Base-by-base conservation (phyloP, 2,329 filamentous ascomycete genomes). In the Neofusicoccum laricinum region DNA sequence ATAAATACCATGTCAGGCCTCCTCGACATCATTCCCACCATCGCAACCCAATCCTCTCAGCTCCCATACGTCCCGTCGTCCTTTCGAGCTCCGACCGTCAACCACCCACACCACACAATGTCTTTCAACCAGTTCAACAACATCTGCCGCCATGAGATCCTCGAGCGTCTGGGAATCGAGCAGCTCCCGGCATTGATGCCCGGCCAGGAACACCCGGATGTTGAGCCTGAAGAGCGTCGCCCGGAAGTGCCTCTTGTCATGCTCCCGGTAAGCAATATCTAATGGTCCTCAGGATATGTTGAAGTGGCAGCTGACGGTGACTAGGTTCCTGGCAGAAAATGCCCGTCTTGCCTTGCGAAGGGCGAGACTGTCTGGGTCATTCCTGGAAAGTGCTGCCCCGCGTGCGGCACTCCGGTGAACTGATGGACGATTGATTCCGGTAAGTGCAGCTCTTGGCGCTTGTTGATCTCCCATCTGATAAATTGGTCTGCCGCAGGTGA, bases 341-440 rank as follows among this genome's bases (percentile, higher is more conserved):
- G 76, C 69, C 76, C 76, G 30, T 71, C 73, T 36, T 78, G 76
- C 61, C 71, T 77, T 50, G 75, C 77, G 61, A 72, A 75, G 48
- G 76, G 76, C n/a, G 71, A 77, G 49, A 76, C 74, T 2, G 74
- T 78, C 2, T 78, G 76, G 76, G 76, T 78, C 19, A 75, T 77
- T 58, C 75, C 75, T 4, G 76, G 76, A 30, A 77, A 77, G 64
- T 74, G 73, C 67, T 78, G 76, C 66, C 73, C 75, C 7, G 69
- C 73, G 49, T 78, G 76, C 59, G 76, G 76, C 49, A 77, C 75
- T 58, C 73, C 75, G n/a, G 76, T 78, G 38, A 77, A 76, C 64
- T 78, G 34, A 41, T 43, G 19, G 32, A 40, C 43, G 11, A 40
- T 48, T 58, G 40, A 48, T 49, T 48, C 43, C 19, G 40, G 34